These are phyloP conservation scores for Penicillium turbatum DNA, from an alignment of 495 filamentous ascomycete genomes.

Conservation along the genomic window DNA sequence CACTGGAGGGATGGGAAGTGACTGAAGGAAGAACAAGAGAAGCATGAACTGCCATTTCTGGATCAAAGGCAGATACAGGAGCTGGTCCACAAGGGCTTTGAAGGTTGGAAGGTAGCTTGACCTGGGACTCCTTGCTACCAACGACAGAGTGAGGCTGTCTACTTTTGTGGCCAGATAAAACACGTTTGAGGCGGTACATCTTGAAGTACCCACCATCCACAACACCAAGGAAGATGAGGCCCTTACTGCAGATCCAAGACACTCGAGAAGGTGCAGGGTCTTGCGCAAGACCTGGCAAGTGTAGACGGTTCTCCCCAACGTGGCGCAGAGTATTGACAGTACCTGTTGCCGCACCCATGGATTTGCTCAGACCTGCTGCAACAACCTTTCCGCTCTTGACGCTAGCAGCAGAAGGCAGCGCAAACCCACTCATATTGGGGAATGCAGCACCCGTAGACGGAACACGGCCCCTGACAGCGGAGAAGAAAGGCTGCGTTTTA, in stretches of 20 bases:
- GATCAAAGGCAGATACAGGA: constrained; percentile 27
- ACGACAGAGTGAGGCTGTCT: constrained; percentile 49
- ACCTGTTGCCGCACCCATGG: constrained; percentile 72
- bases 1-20: constrained; percentile 26
- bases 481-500: constrained; percentile 56
- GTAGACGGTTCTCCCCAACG: constrained; percentile 76
- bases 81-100: constrained; percentile 37
- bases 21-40: constrained; percentile 35
- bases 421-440: constrained; percentile 41
- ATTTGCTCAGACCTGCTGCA: constrained; percentile 77
- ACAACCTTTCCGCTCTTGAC: constrained; percentile 72
- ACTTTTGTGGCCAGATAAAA: constrained; percentile 35
- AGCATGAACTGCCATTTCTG: constrained; percentile 27
- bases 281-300: constrained; percentile 55
- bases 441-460: constrained; percentile 48
- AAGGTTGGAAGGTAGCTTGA: constrained; percentile 51
- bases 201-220: constrained; percentile 50
- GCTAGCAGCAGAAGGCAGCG: constrained; percentile 61
- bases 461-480: constrained; percentile 50
- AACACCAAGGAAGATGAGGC: constrained; percentile 35
- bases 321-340: constrained; percentile 77
- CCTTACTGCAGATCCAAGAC: constrained; percentile 37
- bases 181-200: constrained; percentile 60
- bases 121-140: constrained; percentile 58
- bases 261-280: constrained; percentile 42